Evolutionary conservation across 345 rosid genomes (phyloP).

Genomic region (Zanthoxylum bungeanum): DNA sequence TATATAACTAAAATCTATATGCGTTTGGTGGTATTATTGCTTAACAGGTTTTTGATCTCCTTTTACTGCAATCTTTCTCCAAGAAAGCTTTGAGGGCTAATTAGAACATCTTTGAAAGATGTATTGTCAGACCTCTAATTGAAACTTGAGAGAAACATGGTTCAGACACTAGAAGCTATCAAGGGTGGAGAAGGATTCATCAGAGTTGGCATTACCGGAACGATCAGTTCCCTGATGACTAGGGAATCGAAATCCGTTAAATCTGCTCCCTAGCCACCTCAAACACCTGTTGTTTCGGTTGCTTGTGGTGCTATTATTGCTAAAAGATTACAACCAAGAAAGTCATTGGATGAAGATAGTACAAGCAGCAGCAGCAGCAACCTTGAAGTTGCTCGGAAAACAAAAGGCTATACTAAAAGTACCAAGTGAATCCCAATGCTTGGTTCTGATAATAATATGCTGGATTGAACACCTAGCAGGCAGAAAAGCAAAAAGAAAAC

Average conservation of each 20-base stretch:
- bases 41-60: conserved; percentile 3
- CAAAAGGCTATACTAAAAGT: conserved; percentile 42
- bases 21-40: background rate
- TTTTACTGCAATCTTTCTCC: background rate
- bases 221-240: conserved; percentile 73
- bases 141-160: conserved; percentile 44
- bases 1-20: background rate
- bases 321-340: conserved; percentile 54
- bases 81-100: conserved; percentile 6
- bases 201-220: conserved; percentile 82
- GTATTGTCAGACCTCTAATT: conserved; percentile 7
- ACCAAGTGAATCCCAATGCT: conserved; percentile 64
- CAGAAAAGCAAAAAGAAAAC: conserved; percentile 54
- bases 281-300: conserved; percentile 46
- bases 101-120: conserved; percentile 13
- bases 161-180: conserved; percentile 70
- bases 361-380: conserved; percentile 52
- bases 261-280: conserved; percentile 43
- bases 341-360: conserved; percentile 75
- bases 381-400: conserved; percentile 36
- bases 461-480: conserved; percentile 60
- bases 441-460: conserved; percentile 42
- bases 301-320: conserved; percentile 45
- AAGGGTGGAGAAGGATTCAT: conserved; percentile 86
- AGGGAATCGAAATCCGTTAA: conserved; percentile 69